These are phyloP conservation scores for Termitomyces sp. DNA, from an alignment of 768 basidiomycete genomes.

Conservation along the genomic window DNA sequence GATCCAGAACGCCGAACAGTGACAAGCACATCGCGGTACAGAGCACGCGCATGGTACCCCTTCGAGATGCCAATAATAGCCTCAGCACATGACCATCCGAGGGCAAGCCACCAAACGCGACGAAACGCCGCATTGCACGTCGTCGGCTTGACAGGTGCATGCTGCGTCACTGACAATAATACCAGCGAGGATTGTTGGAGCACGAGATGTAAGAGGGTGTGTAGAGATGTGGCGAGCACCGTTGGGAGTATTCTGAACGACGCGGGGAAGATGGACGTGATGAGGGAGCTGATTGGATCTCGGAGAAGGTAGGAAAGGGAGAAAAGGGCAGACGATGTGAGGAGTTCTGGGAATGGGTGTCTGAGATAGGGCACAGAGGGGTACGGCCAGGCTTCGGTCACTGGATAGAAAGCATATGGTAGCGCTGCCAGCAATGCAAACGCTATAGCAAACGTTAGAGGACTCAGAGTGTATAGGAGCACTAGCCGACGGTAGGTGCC, in stretches of 20 bases:
- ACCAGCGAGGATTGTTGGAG: slow-evolving; percentile 53
- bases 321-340: slow-evolving; percentile 59
- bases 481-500: slow-evolving; percentile 60
- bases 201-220: slow-evolving; percentile 46
- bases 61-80: slow-evolving; percentile 60
- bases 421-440: slow-evolving; percentile 47
- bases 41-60: slow-evolving; percentile 61
- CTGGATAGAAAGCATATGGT: slow-evolving; percentile 45
- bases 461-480: slow-evolving; percentile 56
- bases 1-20: slow-evolving; percentile 16
- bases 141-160: slow-evolving; percentile 38
- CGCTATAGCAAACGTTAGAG: slow-evolving; percentile 43
- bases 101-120: slow-evolving; percentile 72
- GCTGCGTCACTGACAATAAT: slow-evolving; percentile 45
- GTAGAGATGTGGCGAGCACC: slow-evolving; percentile 34
- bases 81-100: slow-evolving; percentile 73
- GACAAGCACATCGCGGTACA: slow-evolving; percentile 70
- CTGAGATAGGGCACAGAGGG: slow-evolving; percentile 48
- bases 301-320: slow-evolving; percentile 51
- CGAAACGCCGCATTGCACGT: slow-evolving; percentile 56
- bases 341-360: slow-evolving; percentile 60
- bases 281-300: slow-evolving; percentile 37
- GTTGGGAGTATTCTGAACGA: slow-evolving; percentile 21
- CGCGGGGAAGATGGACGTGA: slow-evolving; percentile 22
- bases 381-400: slow-evolving; percentile 23